A percentile compares a stretch with the other conserved stretches of the same genome.
Evolutionary conservation across 371 early-diverging fungal genomes (phyloP).

Genomic region (Actinomucor elegans): DNA sequence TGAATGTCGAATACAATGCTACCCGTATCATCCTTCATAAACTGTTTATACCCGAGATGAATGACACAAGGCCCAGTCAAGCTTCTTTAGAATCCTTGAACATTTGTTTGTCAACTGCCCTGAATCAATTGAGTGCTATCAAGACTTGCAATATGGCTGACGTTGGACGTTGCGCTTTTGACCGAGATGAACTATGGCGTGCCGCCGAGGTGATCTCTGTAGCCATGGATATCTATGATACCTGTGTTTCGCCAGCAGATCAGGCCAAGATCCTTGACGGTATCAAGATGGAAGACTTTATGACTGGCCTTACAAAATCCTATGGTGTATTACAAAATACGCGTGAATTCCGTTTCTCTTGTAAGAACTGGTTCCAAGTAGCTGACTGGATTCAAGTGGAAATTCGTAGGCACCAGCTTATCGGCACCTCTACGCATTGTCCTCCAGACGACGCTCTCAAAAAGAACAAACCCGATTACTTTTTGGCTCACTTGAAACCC

Average conservation of each 20-base stretch:
- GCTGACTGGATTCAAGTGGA: slow-evolving; percentile 35
- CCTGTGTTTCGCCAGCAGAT: slow-evolving; percentile 12
- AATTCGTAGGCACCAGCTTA: slow-evolving; percentile 21
- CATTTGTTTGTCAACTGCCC: slow-evolving; percentile 27
- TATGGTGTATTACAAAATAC: slow-evolving; percentile 24
- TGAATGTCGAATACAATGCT: slow-evolving; percentile 39
- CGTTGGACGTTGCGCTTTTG: slow-evolving; percentile 32
- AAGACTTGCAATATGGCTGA: slow-evolving; percentile 26
- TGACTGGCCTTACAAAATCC: slow-evolving; percentile 16
- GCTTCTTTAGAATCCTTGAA: slow-evolving; percentile 32
- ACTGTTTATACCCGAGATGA: slow-evolving; percentile 34
- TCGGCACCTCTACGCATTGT: not conserved
- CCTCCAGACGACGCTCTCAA: not conserved
- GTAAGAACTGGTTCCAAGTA: slow-evolving; percentile 33
- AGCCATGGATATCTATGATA: slow-evolving; percentile 27
- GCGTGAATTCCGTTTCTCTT: slow-evolving; percentile 22
- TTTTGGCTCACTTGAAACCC: slow-evolving; percentile 23
- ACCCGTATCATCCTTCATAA: slow-evolving; percentile 42
- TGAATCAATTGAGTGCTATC: slow-evolving; percentile 27
- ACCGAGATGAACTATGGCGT: slow-evolving; percentile 42
- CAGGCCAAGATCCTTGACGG: slow-evolving; percentile 18
- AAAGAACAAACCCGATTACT: slow-evolving; percentile 14
- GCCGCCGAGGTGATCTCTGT: slow-evolving; percentile 34
- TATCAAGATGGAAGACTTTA: slow-evolving; percentile 20
- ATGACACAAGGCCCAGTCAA: slow-evolving; percentile 19